phyloP scores from a whole-genome alignment of 2,329 filamentous ascomycete genomes.

The Alternaria brassicicola region DNA sequence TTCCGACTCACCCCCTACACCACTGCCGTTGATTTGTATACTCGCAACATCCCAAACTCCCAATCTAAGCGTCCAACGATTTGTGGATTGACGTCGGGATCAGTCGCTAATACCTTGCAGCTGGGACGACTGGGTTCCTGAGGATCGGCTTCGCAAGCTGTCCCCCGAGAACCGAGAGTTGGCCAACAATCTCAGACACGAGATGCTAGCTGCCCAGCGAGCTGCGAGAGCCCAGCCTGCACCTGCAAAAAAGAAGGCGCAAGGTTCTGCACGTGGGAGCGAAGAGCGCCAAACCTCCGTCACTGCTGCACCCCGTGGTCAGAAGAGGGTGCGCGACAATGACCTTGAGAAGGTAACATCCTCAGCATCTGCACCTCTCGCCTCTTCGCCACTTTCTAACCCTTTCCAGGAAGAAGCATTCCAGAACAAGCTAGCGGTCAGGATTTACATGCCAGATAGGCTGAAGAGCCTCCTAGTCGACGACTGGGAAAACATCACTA shows the following conservation, averaged over 20 bases:
- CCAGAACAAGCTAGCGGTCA: conserved; percentile 81
- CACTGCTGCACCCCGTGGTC: conserved; percentile 65
- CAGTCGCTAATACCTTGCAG: conserved; percentile 50
- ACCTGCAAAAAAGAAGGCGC: conserved; percentile 62
- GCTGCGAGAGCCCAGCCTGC: conserved; percentile 51
- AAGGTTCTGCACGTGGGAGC: conserved; percentile 71
- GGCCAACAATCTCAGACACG: conserved; percentile 72
- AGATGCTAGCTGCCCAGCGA: conserved; percentile 66
- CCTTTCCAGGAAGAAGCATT: conserved; percentile 81
- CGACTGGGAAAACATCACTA: conserved; percentile 98
- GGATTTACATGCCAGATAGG: conserved; percentile 83
- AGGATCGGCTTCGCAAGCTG: conserved; percentile 91
- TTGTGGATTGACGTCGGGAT: background rate
- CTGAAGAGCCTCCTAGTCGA: conserved; percentile 93
- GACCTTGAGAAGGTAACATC: conserved; percentile 76
- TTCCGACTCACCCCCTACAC: conserved; percentile 18
- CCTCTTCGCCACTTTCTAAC: background rate
- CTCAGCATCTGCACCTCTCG: background rate
- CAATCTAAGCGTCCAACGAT: background rate
- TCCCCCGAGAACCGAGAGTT: conserved; percentile 95
- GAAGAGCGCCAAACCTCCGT: conserved; percentile 74
- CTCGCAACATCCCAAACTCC: background rate
- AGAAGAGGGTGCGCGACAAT: conserved; percentile 77
- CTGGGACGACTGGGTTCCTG: conserved; percentile 98
- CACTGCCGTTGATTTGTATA: conserved; percentile 3